phyloP scores from a whole-genome alignment of 2,329 filamentous ascomycete genomes.

The Paracorniculantispora psalliotae region DNA sequence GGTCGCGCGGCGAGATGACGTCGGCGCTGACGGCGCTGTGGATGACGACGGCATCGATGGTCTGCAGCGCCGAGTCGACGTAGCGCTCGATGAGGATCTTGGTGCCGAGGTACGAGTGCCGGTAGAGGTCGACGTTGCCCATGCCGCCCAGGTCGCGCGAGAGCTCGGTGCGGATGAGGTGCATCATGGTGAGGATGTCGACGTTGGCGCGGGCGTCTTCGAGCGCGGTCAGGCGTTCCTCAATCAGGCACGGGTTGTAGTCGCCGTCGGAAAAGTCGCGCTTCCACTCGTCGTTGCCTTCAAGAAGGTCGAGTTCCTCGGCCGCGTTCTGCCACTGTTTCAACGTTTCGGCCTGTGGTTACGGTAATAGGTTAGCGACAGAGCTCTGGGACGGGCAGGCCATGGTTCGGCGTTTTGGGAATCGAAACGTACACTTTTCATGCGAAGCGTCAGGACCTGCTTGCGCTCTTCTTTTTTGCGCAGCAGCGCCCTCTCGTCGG shows the following conservation, averaged over 20 bases:
- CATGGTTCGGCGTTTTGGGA: not conserved
- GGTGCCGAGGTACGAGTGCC: conserved; percentile 78
- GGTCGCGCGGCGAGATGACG: conserved; percentile 52
- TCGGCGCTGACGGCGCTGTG: conserved; percentile 47
- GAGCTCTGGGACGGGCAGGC: not conserved
- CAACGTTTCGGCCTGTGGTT: conserved; percentile 58
- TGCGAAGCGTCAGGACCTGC: conserved; percentile 56
- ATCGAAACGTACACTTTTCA: conserved; percentile 55
- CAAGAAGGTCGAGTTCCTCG: conserved; percentile 69
- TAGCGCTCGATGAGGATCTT: conserved; percentile 85
- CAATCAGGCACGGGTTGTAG: conserved; percentile 66
- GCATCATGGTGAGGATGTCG: conserved; percentile 73
- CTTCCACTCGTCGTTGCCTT: conserved; percentile 82
- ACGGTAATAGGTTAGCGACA: conserved; percentile 7
- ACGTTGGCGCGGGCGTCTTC: conserved; percentile 67
- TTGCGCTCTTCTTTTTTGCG: conserved; percentile 52
- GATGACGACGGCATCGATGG: conserved; percentile 67
- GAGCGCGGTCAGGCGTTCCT: conserved; percentile 64
- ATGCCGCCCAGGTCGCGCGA: conserved; percentile 81
- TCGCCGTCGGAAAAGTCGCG: conserved; percentile 54
- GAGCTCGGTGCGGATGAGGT: conserved; percentile 73
- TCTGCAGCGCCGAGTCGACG: conserved; percentile 71
- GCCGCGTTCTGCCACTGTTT: conserved; percentile 73
- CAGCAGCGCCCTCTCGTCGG: conserved; percentile 43
- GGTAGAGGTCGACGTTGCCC: conserved; percentile 77